A percentile compares a stretch with the other conserved stretches of the same genome.
These are phyloP conservation scores for Xylaria sp. DNA, from an alignment of 2,329 filamentous ascomycete species.

Conservation along the genomic window DNA sequence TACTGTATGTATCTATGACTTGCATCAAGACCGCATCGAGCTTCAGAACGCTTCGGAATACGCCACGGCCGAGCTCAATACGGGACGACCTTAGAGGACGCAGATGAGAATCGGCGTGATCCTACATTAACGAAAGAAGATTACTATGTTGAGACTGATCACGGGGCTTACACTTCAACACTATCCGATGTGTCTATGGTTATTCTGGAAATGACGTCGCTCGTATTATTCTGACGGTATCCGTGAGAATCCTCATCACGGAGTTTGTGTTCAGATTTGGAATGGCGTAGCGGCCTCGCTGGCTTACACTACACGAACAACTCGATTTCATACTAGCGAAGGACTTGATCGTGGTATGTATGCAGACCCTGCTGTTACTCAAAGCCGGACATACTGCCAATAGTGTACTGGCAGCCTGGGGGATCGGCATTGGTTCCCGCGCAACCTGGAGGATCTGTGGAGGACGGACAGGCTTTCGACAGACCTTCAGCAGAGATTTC, in stretches of 20 bases:
- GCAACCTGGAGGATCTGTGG: background rate
- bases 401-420: slow-evolving; percentile 11
- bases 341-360: background rate
- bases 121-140: background rate
- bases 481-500: background rate
- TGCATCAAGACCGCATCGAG: background rate
- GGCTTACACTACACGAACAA: background rate
- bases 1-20: background rate
- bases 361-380: slow-evolving; percentile 2
- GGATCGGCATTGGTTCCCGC: slow-evolving; percentile 20
- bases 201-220: background rate
- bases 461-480: background rate
- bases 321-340: background rate
- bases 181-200: background rate
- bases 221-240: background rate
- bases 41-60: background rate
- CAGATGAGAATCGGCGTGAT: background rate
- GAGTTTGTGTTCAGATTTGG: background rate
- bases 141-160: background rate
- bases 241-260: slow-evolving; percentile 15
- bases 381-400: slow-evolving; percentile 1
- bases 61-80: background rate
- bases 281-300: background rate
- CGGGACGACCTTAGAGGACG: background rate
- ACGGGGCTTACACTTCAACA: background rate